Percentiles rank a stretch among this genome's conserved stretches.
These are phyloP conservation scores for Sungouiella blattae DNA, from an alignment of 805 yeast species.

Conservation along the genomic window DNA sequence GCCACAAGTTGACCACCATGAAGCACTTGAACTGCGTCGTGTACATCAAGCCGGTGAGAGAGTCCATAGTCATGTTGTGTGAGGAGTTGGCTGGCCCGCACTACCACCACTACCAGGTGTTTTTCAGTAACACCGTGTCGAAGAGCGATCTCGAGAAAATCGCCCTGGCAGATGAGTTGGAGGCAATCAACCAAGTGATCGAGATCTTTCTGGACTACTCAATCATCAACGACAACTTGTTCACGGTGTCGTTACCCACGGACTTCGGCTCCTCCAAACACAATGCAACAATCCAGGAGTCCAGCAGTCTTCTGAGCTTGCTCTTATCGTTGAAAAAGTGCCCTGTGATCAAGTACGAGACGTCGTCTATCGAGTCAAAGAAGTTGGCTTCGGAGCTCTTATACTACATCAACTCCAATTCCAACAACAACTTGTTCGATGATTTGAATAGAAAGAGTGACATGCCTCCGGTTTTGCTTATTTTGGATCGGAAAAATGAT, in stretches of 20 bases:
- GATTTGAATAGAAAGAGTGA: constrained; percentile 54
- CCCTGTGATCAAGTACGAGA: constrained; percentile 78
- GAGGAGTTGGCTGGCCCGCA: constrained; percentile 76
- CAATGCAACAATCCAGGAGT: constrained; percentile 31
- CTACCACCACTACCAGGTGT: constrained; percentile 73
- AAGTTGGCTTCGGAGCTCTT: constrained; percentile 66
- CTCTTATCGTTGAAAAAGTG: constrained; percentile 69
- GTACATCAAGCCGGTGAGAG: constrained; percentile 69
- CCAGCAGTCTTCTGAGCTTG: constrained; percentile 46
- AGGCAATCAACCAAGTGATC: constrained; percentile 68
- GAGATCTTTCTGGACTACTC: constrained; percentile 85
- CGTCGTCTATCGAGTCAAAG: constrained; percentile 59
- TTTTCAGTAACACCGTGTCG: constrained; percentile 69
- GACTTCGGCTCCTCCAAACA: constrained; percentile 41
- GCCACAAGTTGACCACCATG: constrained; percentile 62
- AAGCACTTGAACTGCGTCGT: constrained; percentile 75
- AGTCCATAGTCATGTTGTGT: constrained; percentile 55
- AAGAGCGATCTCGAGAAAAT: constrained; percentile 79
- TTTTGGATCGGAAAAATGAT: constrained; percentile 83
- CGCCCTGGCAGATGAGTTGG: constrained; percentile 89
- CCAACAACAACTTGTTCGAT: constrained; percentile 63
- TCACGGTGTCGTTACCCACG: constrained; percentile 28
- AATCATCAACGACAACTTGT: constrained; percentile 68
- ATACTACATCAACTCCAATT: constrained; percentile 52
- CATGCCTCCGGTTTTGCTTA: constrained; percentile 66